phyloP scores from a whole-genome alignment of 2,329 filamentous ascomycete species.

The Diaporthe humulicola region DNA sequence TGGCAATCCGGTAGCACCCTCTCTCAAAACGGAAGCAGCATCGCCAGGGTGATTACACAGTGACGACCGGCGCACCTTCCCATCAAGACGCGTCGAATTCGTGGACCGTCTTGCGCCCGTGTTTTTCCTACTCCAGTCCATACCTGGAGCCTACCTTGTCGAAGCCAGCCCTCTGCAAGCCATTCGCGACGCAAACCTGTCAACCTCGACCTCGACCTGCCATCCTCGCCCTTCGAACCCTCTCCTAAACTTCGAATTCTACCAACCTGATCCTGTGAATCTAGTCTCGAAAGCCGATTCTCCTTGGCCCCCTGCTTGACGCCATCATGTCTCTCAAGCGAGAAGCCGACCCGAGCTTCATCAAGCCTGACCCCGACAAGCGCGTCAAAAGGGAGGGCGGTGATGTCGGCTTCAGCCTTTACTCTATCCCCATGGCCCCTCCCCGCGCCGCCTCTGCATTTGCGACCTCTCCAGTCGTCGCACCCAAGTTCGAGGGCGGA shows the following conservation, averaged over 20 bases:
- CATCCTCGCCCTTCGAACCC: neutral
- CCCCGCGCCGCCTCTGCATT: neutral
- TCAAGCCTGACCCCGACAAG: slow-evolving; percentile 32
- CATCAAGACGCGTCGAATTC: neutral
- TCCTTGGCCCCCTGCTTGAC: too few relatives aligned
- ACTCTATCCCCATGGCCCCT: slow-evolving; percentile 28
- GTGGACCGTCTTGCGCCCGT: too few relatives aligned
- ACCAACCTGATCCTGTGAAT: neutral
- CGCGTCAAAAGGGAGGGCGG: slow-evolving; percentile 32
- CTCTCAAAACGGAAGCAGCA: neutral
- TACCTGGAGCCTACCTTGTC: neutral
- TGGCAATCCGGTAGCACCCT: too few relatives aligned
- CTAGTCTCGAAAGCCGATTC: neutral
- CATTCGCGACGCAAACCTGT: neutral
- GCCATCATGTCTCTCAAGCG: slow-evolving; percentile 26
- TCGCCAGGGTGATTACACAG: neutral
- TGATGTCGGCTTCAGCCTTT: slow-evolving; percentile 12
- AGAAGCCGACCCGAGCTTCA: slow-evolving; percentile 8
- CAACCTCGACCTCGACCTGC: neutral
- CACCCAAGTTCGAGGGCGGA: neutral
- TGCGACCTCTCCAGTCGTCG: neutral
- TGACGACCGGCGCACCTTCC: neutral
- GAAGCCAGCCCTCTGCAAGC: neutral
- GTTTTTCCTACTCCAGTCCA: neutral
- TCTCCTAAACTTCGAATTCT: too few relatives aligned